Conservation (phyloP, 1,139 yeast species). For the Geotrichum histeridarum region DNA sequence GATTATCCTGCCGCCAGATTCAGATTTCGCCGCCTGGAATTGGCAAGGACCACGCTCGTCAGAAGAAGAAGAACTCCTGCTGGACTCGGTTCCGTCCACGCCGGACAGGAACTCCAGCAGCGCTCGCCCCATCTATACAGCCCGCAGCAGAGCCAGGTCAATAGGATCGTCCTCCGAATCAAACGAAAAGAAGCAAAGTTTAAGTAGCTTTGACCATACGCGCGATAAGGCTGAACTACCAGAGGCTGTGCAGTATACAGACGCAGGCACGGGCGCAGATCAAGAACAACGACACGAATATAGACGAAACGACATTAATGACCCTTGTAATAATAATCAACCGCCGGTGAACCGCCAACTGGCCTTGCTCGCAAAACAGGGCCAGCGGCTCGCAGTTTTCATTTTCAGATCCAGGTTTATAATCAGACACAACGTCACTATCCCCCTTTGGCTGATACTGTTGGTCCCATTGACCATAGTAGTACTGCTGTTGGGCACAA, state of each 20-base stretch:
- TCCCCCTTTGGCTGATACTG: conserved; percentile 16
- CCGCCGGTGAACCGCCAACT: not conserved
- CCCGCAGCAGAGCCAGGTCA: conserved; percentile 14
- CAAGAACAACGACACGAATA: not conserved
- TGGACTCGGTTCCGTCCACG: conserved; percentile 1
- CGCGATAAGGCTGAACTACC: conserved; percentile 2
- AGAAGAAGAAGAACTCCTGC: conserved; percentile 11
- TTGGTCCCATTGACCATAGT: conserved; percentile 6
- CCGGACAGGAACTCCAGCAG: conserved; percentile 6
- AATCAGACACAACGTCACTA: conserved; percentile 16
- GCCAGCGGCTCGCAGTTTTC: not conserved
- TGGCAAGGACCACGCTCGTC: not conserved
- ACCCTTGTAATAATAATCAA: not conserved
- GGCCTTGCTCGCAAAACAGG: not conserved
- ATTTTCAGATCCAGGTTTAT: conserved; percentile 12
- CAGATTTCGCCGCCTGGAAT: conserved; percentile 3
- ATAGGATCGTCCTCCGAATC: conserved; percentile 12
- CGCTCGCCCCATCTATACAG: conserved; percentile 7
- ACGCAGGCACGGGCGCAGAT: not conserved
- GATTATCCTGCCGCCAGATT: conserved; percentile 18
- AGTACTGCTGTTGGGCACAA: not conserved
- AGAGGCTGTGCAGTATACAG: not conserved
- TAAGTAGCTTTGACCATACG: conserved; percentile 1
- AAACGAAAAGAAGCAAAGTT: conserved; percentile 1
- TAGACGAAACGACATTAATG: not conserved